Evolutionary conservation across 75 land plant genomes (phyloP), one percentile per base, ranked within the genome.

Genomic region (Adiantum capillusveneris): DNA sequence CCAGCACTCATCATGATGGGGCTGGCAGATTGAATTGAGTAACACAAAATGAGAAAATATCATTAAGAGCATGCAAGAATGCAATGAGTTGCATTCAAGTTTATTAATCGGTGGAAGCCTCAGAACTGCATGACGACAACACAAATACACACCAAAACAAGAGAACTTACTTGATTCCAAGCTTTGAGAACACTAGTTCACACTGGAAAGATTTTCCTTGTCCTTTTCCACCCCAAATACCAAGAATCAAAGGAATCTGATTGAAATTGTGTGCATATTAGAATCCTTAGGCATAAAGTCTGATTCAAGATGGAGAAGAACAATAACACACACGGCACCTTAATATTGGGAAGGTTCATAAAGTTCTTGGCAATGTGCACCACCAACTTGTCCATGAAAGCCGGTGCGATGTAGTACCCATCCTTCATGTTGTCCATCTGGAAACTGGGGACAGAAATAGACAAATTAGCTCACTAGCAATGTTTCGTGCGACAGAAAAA

Each of bases 1-100:
- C 94, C 94, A 6, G 94, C 94, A 60, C 94, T 88, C 94, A 88
- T 88, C 89, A 85, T 85, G 73, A 88, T 88, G 50, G 94, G 94
- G 76, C 92, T 87, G 92, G 19, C 44, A 28, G 27, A 49, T 26
- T 39, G 53, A 16, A 26, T 18, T 37, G 6, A 11, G 18, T 17
- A 27, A 13, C 11, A 29, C 31, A 17, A 28, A 9, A 28, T 9
- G 6, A 11, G 9, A 11, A 17, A 27, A 17, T 57, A 57, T 25
- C 18, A 51, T 7, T 12, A 7, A 51, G 17, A n/a, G 53, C 22
- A 6, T 11, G 9, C 7, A 51, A n/a, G 18, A 22, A 9, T 51
- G 18, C 17, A 18, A n/a, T n/a, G n/a, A n/a, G n/a, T n/a, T n/a
- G n/a, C n/a, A n/a, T n/a, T n/a, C n/a, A n/a, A n/a, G n/a, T n/a